Percentiles rank a stretch among this genome's conserved stretches.
These are phyloP conservation scores for Ustilago loliicola DNA, from an alignment of 1,284 basidiomycete species.

Conservation along the genomic window DNA sequence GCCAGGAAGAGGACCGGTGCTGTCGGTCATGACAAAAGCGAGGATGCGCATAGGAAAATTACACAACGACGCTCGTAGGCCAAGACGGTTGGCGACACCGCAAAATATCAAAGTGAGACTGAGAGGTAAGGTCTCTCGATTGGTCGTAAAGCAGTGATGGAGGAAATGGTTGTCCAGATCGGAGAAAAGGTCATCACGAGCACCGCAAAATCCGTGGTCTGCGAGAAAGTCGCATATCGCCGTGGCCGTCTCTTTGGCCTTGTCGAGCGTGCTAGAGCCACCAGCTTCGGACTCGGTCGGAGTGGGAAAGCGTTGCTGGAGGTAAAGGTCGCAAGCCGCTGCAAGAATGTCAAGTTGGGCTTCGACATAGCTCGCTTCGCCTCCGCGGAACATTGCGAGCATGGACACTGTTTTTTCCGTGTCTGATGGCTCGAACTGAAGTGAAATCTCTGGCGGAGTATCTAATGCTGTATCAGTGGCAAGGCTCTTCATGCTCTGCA, in stretches of 20 bases:
- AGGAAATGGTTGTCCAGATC: conserved; percentile 59
- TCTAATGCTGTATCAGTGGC: background rate
- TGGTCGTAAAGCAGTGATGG: conserved; percentile 51
- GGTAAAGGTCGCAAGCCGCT: conserved; percentile 52
- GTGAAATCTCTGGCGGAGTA: background rate
- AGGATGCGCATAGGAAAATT: conserved; percentile 53
- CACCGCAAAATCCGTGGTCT: conserved; percentile 43
- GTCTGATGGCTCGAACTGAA: conserved; percentile 9
- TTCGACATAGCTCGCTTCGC: conserved; percentile 33
- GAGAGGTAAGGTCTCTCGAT: conserved; percentile 51
- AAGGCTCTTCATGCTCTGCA: conserved; percentile 25
- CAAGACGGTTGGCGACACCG: conserved; percentile 50
- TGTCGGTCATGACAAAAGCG: conserved; percentile 33
- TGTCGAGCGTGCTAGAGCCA: background rate
- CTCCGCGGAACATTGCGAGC: conserved; percentile 54
- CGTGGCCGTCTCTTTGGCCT: conserved; percentile 26
- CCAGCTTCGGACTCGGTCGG: too few relatives aligned
- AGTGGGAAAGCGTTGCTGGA: conserved; percentile 18
- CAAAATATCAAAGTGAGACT: conserved; percentile 53
- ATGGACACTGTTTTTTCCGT: conserved; percentile 37
- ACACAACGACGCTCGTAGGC: conserved; percentile 43
- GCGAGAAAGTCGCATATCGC: conserved; percentile 51
- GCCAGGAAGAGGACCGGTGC: conserved; percentile 10
- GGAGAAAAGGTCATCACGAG: conserved; percentile 26
- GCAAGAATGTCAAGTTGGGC: conserved; percentile 48